Conservation (phyloP, 2,329 filamentous ascomycete species). For the Alternaria postmessia region DNA sequence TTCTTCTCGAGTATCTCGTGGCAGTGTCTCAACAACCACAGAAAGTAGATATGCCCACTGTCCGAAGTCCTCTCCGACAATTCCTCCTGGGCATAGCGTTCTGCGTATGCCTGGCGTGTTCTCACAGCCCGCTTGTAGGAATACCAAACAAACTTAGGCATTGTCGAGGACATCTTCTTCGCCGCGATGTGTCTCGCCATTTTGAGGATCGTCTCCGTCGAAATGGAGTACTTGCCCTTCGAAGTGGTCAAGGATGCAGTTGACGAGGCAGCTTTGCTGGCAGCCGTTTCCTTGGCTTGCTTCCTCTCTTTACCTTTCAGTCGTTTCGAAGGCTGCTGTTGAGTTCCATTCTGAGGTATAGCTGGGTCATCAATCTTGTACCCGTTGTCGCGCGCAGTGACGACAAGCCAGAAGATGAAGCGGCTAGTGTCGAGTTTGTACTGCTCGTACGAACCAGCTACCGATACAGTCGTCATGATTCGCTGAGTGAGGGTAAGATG, state of each 20-base stretch:
- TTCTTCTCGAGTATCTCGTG: conserved; percentile 3
- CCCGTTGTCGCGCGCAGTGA: neutral
- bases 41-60: neutral
- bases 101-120: neutral
- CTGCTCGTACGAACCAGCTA: conserved; percentile 3
- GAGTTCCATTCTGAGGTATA: neutral
- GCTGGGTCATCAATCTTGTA: neutral
- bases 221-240: conserved; percentile 2
- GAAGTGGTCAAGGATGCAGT: neutral
- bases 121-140: conserved; percentile 6
- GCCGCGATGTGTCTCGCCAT: neutral
- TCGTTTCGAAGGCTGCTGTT: neutral
- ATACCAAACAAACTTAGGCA: conserved; percentile 5
- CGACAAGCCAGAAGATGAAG: conserved; percentile 3
- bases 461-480: neutral
- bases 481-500: neutral
- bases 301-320: conserved; percentile 1
- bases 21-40: conserved; percentile 1
- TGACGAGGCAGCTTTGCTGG: neutral
- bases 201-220: neutral
- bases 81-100: conserved; percentile 1
- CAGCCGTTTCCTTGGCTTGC: neutral
- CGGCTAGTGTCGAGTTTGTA: conserved; percentile 2
- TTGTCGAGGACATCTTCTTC: neutral
- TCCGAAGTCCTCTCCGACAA: neutral